These are phyloP conservation scores for Dunaliella primolecta DNA, from an alignment of 139 green algal genomes.

Conservation along the genomic window DNA sequence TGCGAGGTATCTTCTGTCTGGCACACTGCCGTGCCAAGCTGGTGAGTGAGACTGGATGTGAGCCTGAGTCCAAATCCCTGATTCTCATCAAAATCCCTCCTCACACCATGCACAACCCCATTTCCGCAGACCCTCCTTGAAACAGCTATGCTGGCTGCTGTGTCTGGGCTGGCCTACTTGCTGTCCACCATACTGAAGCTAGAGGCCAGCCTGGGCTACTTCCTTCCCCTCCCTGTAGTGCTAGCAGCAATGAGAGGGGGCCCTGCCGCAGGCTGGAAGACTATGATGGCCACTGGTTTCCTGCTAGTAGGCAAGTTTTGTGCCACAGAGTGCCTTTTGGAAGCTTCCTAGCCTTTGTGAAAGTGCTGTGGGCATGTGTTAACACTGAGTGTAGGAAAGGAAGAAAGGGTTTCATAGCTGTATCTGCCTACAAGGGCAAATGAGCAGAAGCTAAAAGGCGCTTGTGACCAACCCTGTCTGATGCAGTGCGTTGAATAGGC, in stretches of 20 bases:
- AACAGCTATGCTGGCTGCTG: slow-evolving; percentile 86
- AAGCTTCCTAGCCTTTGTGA: background rate
- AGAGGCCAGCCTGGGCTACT: slow-evolving; percentile 75
- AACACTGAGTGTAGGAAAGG: too few species aligned
- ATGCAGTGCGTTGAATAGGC: too few species aligned
- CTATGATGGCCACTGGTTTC: slow-evolving; percentile 65
- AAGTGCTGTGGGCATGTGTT: slow-evolving; percentile 6
- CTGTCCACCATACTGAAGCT: slow-evolving; percentile 74
- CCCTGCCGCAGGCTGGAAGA: slow-evolving; percentile 47
- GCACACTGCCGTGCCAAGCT: too few species aligned
- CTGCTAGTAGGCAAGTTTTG: slow-evolving; percentile 64
- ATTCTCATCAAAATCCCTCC: too few species aligned
- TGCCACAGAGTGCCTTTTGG: slow-evolving; percentile 9
- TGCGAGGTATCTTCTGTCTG: too few species aligned
- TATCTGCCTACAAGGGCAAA: too few species aligned
- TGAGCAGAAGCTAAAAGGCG: too few species aligned
- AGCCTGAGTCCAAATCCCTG: too few species aligned
- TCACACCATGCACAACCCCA: background rate
- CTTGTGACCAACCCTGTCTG: too few species aligned
- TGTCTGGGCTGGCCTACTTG: slow-evolving; percentile 72
- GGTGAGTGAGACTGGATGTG: too few species aligned
- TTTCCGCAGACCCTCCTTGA: slow-evolving; percentile 71
- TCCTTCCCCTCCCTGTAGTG: slow-evolving; percentile 80
- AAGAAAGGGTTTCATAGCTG: too few species aligned
- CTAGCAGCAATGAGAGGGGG: slow-evolving; percentile 66